These are phyloP conservation scores for Sphagnum fallax DNA, from an alignment of 228 moss, liverwort and hornwort species.

Conservation along the genomic window DNA sequence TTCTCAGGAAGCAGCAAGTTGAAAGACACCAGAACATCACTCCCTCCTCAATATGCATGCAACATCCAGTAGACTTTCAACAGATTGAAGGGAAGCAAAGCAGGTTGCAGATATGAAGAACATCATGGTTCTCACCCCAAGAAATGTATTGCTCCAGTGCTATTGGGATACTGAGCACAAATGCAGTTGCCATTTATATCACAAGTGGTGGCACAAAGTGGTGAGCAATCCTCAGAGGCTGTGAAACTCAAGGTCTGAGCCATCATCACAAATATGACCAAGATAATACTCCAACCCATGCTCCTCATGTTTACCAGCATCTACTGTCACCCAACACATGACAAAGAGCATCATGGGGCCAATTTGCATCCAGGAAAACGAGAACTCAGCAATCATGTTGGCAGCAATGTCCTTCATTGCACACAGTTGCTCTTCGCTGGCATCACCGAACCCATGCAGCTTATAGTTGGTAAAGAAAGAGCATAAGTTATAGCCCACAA, in stretches of 20 bases:
- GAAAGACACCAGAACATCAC: neutral
- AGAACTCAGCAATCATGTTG: no score
- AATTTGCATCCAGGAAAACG: no score
- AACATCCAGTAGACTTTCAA: no score
- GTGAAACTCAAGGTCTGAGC: constrained; percentile 21
- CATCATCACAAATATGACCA: constrained; percentile 26
- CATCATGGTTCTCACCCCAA: constrained; percentile 31
- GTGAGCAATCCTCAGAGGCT: constrained; percentile 7
- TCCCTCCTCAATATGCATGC: neutral
- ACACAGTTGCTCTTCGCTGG: no score
- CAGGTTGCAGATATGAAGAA: neutral
- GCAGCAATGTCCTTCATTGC: no score
- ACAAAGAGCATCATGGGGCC: no score
- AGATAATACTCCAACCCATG: constrained; percentile 19
- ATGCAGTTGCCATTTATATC: constrained; percentile 4
- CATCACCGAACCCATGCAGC: no score
- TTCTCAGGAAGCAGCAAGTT: neutral
- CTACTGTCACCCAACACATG: no score
- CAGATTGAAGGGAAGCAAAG: neutral
- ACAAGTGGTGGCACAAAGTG: constrained; percentile 11
- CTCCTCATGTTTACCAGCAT: constrained; percentile 20
- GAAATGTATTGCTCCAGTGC: constrained; percentile 7
- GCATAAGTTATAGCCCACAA: no score
- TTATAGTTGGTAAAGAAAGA: no score
- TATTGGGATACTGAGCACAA: neutral